Evolutionary conservation across 208 protist genomes (phyloP), one percentile per base, ranked within the genome.

Genomic region (Crithidia thermophila): DNA sequence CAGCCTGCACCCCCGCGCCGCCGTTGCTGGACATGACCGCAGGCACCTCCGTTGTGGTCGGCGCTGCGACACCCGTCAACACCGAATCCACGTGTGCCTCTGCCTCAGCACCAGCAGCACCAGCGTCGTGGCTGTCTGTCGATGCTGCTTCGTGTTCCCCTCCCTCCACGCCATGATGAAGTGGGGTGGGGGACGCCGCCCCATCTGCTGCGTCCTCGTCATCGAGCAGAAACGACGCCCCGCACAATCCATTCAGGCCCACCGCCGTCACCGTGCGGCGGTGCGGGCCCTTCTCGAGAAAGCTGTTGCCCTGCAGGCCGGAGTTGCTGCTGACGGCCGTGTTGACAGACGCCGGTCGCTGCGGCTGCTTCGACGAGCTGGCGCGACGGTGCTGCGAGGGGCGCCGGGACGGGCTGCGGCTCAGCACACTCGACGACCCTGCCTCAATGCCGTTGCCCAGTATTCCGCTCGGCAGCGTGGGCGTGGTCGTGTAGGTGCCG

Each of bases 221-320:
- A 27, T 63, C 55, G 14, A 23, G 39, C 14, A 27, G 30, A 3
- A 51, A 37, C 2, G 42, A 51, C 0, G 57, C 4, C 8, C 42
- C 57, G 3, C 25, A 27, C 4, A 30, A 20, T 5, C 57, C 43
- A 11, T 37, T 37, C 5, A 18, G 0, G 30, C 43, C 57, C 3
- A 39, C 20, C n/a, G 23, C 57, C n/a, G 57, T 63, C 14, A 28
- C 20, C n/a, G 57, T 52, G 43, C 57, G 57, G 6, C 57, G 39
- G 30, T 40, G 30, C 9, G 57, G 57, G 2, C 3, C 39, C 4
- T 33, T 46, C 5, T 50, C 43, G 42, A 30, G 18, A 7, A 56
- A n/a, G 20, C 28, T 27, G 20, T 28, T 52, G n/a, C 21, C n/a
- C 43, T 42, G 57, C 16, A 23, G 34, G 42, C 23, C 43, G 42